Evolutionary conservation across 805 yeast species (phyloP).

Genomic region (Sugiyamaella marilandica): DNA sequence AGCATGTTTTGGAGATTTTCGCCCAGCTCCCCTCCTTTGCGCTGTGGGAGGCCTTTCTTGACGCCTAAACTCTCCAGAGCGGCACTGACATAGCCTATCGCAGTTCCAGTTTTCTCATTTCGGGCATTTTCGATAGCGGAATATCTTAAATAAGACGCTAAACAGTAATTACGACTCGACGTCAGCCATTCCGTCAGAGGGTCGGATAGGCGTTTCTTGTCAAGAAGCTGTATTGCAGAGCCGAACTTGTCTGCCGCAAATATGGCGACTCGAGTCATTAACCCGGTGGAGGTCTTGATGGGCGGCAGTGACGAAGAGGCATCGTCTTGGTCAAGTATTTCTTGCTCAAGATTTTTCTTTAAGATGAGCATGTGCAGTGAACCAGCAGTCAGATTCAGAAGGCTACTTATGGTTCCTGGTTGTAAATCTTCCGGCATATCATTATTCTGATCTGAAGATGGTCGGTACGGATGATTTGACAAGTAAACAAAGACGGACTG

Average conservation of each 20-base stretch:
- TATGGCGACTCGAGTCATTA: slow-evolving; percentile 31
- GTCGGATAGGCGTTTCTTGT: slow-evolving; percentile 13
- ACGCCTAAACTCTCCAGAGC: slow-evolving; percentile 21
- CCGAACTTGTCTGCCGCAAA: slow-evolving; percentile 30
- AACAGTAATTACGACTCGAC: slow-evolving; percentile 22
- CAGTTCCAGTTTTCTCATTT: slow-evolving; percentile 26
- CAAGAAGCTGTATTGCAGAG: slow-evolving; percentile 24
- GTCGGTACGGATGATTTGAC: slow-evolving; percentile 13
- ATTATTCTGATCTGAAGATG: neutral
- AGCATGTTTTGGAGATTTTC: slow-evolving; percentile 16
- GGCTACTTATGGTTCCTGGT: slow-evolving; percentile 16
- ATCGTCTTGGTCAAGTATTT: slow-evolving; percentile 8
- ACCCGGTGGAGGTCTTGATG: slow-evolving; percentile 22
- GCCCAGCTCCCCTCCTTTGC: slow-evolving; percentile 14
- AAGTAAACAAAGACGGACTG: slow-evolving; percentile 24
- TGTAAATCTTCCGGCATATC: slow-evolving; percentile 3
- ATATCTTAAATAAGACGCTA: slow-evolving; percentile 26
- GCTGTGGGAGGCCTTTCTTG: neutral
- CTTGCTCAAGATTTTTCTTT: slow-evolving; percentile 23
- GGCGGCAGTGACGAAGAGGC: slow-evolving; percentile 5
- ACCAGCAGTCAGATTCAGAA: slow-evolving; percentile 24
- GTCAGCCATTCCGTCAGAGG: slow-evolving; percentile 26
- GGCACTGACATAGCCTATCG: slow-evolving; percentile 25
- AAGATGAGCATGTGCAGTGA: slow-evolving; percentile 29
- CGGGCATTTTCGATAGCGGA: slow-evolving; percentile 27